Percentiles rank a stretch among this genome's conserved stretches.
These are phyloP conservation scores for Paradendryphiella salina DNA, from an alignment of 2,329 filamentous ascomycete genomes.

Conservation along the genomic window DNA sequence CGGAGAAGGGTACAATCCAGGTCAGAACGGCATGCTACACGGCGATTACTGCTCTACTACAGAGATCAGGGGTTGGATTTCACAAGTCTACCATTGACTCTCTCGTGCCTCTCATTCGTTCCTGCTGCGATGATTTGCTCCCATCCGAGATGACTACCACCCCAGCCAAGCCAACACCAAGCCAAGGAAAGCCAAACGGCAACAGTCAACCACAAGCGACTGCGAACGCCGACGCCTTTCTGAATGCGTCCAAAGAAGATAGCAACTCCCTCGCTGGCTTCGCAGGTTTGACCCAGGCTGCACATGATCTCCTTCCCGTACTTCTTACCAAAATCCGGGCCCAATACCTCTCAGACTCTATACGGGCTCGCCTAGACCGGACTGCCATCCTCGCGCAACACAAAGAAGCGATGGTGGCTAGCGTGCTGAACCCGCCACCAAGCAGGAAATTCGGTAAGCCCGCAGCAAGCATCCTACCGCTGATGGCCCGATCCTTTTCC, in stretches of 20 bases:
- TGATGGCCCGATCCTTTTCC: conserved; percentile 69
- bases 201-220: conserved; percentile 42
- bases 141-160: conserved; percentile 45
- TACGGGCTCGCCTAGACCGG: conserved; percentile 77
- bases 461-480: conserved; percentile 76
- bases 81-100: conserved; percentile 67
- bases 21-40: conserved; percentile 66
- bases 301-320: conserved; percentile 63
- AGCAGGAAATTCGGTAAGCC: conserved; percentile 63
- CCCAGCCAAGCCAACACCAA: conserved; percentile 44
- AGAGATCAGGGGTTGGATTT: conserved; percentile 66
- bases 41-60: conserved; percentile 62
- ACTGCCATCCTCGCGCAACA: conserved; percentile 73
- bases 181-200: conserved; percentile 49
- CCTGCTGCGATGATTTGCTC: conserved; percentile 76
- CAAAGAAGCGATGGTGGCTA: conserved; percentile 75
- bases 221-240: conserved; percentile 73
- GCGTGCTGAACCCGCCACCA: conserved; percentile 75
- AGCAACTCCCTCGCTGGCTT: conserved; percentile 45
- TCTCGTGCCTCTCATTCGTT: conserved; percentile 63
- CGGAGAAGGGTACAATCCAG: conserved; percentile 53
- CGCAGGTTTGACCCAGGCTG: conserved; percentile 58
- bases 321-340: conserved; percentile 68
- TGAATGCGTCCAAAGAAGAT: conserved; percentile 50
- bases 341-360: conserved; percentile 67